A percentile compares a stretch with the other conserved stretches of the same genome.
These are phyloP conservation scores for Volvox africanus DNA, from an alignment of 139 green algal species.

Conservation along the genomic window DNA sequence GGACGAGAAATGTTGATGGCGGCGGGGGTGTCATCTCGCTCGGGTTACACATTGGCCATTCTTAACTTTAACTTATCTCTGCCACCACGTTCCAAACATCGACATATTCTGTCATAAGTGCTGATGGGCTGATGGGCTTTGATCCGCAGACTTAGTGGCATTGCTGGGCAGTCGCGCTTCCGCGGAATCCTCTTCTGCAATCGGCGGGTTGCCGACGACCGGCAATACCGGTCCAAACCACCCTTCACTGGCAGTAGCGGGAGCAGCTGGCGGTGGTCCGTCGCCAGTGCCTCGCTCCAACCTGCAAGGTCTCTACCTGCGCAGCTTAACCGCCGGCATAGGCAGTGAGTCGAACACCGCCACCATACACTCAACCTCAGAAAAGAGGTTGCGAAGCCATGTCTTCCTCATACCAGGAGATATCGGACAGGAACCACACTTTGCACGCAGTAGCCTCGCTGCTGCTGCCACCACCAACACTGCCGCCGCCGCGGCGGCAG, in stretches of 20 bases:
- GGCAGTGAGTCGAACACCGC: background rate
- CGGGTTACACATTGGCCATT: too few relatives aligned
- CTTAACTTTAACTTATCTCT: too few relatives aligned
- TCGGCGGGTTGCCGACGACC: background rate
- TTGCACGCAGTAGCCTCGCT: too few relatives aligned
- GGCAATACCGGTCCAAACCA: background rate
- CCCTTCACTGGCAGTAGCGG: background rate
- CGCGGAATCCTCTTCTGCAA: background rate
- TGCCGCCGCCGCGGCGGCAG: too few relatives aligned
- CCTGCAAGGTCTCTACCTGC: constrained; percentile 1
- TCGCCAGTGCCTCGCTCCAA: background rate
- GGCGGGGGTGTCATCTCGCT: too few relatives aligned
- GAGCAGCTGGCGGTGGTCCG: background rate
- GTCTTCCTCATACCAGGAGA: background rate
- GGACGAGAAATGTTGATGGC: too few relatives aligned
- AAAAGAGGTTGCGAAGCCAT: background rate
- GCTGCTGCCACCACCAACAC: background rate
- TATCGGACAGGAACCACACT: background rate
- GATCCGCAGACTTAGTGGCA: background rate
- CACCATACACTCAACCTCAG: background rate
- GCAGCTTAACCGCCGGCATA: background rate
- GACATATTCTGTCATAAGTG: too few relatives aligned
- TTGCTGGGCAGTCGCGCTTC: constrained; percentile 6
- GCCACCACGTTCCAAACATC: too few relatives aligned
- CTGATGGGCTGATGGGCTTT: too few relatives aligned